Base-by-base conservation (phyloP, 1,139 yeast genomes). In the Taiozyma sp. region DNA sequence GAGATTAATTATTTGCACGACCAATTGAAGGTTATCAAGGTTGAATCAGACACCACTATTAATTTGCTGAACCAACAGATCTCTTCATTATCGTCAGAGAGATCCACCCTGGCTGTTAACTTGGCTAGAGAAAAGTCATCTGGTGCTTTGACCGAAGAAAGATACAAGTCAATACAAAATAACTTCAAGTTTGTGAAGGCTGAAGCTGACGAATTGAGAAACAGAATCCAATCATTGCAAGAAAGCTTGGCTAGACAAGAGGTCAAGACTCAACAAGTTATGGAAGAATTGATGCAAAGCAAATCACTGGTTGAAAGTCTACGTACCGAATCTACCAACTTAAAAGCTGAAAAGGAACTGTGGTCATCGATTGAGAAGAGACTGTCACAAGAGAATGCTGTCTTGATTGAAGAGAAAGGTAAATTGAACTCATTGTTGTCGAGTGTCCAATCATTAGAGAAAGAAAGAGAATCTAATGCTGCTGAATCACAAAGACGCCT, bases 381-480 rank as follows among this genome's bases (percentile, higher is more conserved):
- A n/a, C 67, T 87, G 48, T 70, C 76, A 39, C 71, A 71, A 29
- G 93, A 87, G 54, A 74, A 82, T 47, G 68, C 71, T 6, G 78
- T 74, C 40, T 70, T 87, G 52, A 70, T 75, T 48, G 74, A 74
- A 7, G 96, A 90, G 62, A 83, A 83, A 60, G 68, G 76, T 12
- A 78, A 82, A 50, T 71, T 89, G 45, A 83, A 77, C 57, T 78
- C 79, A 8, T 73, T 84, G 55, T 75, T 87, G n/a, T 66, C 79
- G 24, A 86, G 79, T 60, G 70, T 87, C 51, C 92, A 87, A 65
- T 60, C 78, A 1, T 67, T 84, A 42, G 80, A 84, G 50, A 75
- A 75, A 51, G 95, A 87, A 63, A 76, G 92, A 50, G 87, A 84
- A 50, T 63, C 71, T 0, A 70, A 81, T 10, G 74, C 78, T 45